Evolutionary conservation across 495 filamentous ascomycete genomes (phyloP), one percentile per base, ranked within the genome.

Genomic region (Geopyxis carbonaria): DNA sequence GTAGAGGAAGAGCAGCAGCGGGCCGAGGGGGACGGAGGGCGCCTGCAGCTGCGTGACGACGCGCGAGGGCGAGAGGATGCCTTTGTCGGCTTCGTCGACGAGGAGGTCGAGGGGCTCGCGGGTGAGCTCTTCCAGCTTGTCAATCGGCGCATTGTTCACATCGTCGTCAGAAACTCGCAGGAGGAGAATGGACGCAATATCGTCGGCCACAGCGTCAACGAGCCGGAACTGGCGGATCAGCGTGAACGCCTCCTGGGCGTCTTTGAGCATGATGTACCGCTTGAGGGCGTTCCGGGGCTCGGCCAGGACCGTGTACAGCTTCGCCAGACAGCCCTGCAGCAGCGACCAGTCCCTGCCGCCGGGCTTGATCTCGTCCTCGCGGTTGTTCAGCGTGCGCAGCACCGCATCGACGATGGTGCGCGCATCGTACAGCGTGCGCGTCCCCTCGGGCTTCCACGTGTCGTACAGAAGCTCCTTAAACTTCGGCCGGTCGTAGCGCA

Each of bases 1-100:
- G 53, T 94, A 94, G 61, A 95, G 86, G 60, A 79, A 97, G 5
- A 91, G 70, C 55, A 89, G 93, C n/a, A 81, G 57, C 44, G 61
- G 59, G 11, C 40, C 45, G 24, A 34, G 59, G 36, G 41, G 57
- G 23, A 57, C 56, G 36, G 68, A 51, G 19, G 67, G 53, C 3
- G 42, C 40, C 38, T 69, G 45, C 2, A 97, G 67, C 46, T 95
- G 87, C 1, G 60, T 46, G 23, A 95, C 76, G 4, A 95, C 84
- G 0, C 70, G 66, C 2, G 75, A 66, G 0, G 86, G 80, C 8
- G 65, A 75, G 11, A 97, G 79, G 29, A 87, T 76, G 1, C 89
- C 89, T 32, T 84, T 79, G 38, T 80, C 75, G 6, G 85, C 84
- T 59, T 93, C 89, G 21, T 81, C 70, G n/a, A 87, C 85, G 14